Base-by-base conservation (phyloP, 2,329 filamentous ascomycete species). In the Monilinia fructigena region DNA sequence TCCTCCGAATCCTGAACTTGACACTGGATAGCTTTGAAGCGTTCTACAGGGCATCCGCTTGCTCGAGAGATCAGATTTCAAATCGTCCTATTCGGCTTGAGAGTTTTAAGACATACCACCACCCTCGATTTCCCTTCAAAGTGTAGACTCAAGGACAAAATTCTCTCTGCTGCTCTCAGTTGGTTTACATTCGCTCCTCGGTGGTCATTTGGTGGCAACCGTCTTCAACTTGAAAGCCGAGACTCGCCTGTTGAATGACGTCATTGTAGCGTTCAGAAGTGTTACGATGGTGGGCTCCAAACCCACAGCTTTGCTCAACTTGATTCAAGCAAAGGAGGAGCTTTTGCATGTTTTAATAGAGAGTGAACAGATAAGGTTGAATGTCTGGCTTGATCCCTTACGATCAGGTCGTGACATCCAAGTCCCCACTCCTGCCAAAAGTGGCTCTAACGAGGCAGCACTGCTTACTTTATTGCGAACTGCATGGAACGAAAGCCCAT, bases 121-220 rank as follows among this genome's bases (percentile, higher is more conserved):
- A 87, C 87, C 53, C 83, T 89, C 31, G 83, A 82, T n/a, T 77
- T 81, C 23, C 77, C 85, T 38, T 85, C 88, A 8, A 88, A 90
- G 73, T 95, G 91, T 88, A 87, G 89, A 67, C 81, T 98, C 48
- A 97, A 97, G 76, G 93, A 98, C 74, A 88, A 92, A 71, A 89
- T 97, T 62, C 78, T 99, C 48, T 93, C 92, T 7, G 93, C 92
- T 40, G 93, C 87, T 18, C 81, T 99, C 42, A 87, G 85, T 68
- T 99, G 96, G 96, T 99, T 99, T 78, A 86, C 83, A 50, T 86
- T 88, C 71, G 82, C 91, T 7, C 92, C 93, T 18, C 86, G 88
- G 71, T 99, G 95, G 94, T 96, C 95, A 0, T 98, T 95, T 78
- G 95, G 95, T 66, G 95, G 94, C 73, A 99, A 97, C 75, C 86